A percentile compares a stretch with the other conserved stretches of the same genome.
Evolutionary conservation across 176 grass and related monocot genomes (phyloP).

Genomic region (Eremochloa ophiuroides): DNA sequence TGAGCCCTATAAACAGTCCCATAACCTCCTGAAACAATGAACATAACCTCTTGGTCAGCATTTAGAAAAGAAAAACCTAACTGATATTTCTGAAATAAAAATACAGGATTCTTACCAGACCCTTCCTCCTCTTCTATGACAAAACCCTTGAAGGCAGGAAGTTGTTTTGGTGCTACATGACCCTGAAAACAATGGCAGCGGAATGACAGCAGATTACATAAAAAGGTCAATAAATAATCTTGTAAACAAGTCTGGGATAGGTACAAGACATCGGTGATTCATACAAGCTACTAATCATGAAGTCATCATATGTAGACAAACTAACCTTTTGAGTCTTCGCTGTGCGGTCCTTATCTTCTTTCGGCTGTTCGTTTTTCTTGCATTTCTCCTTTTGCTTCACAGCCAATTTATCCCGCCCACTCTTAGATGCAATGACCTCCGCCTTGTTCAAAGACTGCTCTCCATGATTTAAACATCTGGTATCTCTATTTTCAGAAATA

Average conservation of each 20-base stretch:
- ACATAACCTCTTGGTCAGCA: constrained; percentile 6
- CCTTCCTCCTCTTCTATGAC: constrained; percentile 93
- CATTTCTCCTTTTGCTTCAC: constrained; percentile 43
- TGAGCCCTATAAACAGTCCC: constrained; percentile 82
- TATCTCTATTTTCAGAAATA: constrained; percentile 22
- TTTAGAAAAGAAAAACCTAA: constrained; percentile 6
- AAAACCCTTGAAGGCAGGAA: constrained; percentile 68
- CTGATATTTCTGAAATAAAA: background rate
- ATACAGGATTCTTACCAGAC: constrained; percentile 57
- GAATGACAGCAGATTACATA: constrained; percentile 1
- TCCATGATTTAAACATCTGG: constrained; percentile 4
- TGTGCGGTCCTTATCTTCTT: constrained; percentile 41
- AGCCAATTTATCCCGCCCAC: constrained; percentile 29
- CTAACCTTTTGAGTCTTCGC: constrained; percentile 60
- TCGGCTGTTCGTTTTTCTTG: constrained; percentile 35
- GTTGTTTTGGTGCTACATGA: constrained; percentile 41
- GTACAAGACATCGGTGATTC: background rate
- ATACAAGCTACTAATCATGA: background rate
- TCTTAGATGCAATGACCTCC: constrained; percentile 7
- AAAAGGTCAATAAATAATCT: background rate
- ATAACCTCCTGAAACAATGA: constrained; percentile 69
- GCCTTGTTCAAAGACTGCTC: constrained; percentile 10
- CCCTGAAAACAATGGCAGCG: constrained; percentile 42
- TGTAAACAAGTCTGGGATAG: constrained; percentile 9
- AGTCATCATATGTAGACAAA: background rate